phyloP scores from a whole-genome alignment of 2,329 filamentous ascomycete genomes.

The Hypoxylon rubiginosum region DNA sequence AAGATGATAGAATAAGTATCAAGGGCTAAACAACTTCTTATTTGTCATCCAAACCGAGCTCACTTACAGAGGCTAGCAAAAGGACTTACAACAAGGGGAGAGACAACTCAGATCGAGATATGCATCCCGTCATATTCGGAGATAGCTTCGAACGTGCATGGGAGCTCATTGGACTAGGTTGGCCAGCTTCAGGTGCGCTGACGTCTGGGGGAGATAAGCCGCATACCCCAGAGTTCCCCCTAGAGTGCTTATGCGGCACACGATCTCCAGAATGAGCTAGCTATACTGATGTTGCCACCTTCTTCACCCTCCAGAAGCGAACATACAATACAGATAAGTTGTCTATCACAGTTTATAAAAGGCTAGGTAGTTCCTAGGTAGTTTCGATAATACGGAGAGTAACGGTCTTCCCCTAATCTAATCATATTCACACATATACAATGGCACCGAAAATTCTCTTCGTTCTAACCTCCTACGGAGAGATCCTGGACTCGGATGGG shows the following conservation, averaged over 20 bases:
- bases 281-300: too few species aligned
- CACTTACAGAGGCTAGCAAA: too few species aligned
- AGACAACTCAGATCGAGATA: neutral
- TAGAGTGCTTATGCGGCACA: neutral
- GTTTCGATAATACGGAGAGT: neutral
- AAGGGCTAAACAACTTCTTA: too few species aligned
- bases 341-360: neutral
- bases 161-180: neutral
- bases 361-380: neutral
- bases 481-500: constrained; percentile 55
- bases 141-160: constrained; percentile 1
- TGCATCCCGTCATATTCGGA: neutral
- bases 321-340: too few species aligned
- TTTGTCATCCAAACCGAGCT: too few species aligned
- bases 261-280: neutral
- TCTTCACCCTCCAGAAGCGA: too few species aligned
- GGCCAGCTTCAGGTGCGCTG: neutral
- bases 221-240: neutral
- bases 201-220: neutral
- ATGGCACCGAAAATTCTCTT: constrained; percentile 75
- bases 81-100: neutral
- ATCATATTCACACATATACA: constrained; percentile 16
- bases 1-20: too few species aligned
- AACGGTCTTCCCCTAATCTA: neutral
- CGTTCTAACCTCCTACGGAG: constrained; percentile 73